These are phyloP conservation scores for Fomitopsis pinicola DNA, from an alignment of 1,284 basidiomycete species.

Conservation along the genomic window DNA sequence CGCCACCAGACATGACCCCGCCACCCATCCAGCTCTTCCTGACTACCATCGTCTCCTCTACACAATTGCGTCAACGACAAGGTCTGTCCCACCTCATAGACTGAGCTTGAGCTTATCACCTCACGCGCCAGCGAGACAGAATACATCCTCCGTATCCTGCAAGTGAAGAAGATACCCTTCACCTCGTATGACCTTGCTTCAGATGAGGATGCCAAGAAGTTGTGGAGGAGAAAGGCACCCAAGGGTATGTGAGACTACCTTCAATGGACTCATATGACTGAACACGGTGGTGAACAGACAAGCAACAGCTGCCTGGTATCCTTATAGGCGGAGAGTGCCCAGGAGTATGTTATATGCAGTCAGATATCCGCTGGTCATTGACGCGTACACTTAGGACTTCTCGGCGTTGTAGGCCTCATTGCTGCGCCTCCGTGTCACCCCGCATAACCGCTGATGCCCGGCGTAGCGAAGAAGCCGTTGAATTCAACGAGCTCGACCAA, in stretches of 20 bases:
- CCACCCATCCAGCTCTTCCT: slow-evolving; percentile 78
- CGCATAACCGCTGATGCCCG: background rate
- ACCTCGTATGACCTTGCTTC: slow-evolving; percentile 79
- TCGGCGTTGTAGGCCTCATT: slow-evolving; percentile 45
- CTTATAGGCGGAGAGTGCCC: slow-evolving; percentile 67
- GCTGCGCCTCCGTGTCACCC: too few species aligned
- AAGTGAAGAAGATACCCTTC: slow-evolving; percentile 79
- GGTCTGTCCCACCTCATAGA: slow-evolving; percentile 12
- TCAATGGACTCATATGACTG: background rate
- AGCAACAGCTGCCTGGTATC: slow-evolving; percentile 76
- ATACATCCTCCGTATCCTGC: slow-evolving; percentile 69
- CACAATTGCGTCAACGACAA: slow-evolving; percentile 69
- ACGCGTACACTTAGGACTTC: slow-evolving; percentile 38
- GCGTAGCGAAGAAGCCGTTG: slow-evolving; percentile 74
- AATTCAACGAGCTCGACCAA: slow-evolving; percentile 61
- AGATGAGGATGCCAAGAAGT: slow-evolving; percentile 71
- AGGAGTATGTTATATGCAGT: slow-evolving; percentile 37
- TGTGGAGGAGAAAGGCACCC: slow-evolving; percentile 78
- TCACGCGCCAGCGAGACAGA: slow-evolving; percentile 34
- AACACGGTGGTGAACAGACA: slow-evolving; percentile 39
- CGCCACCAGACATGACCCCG: slow-evolving; percentile 48
- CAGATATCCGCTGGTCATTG: slow-evolving; percentile 30
- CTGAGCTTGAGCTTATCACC: background rate
- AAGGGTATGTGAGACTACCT: slow-evolving; percentile 28
- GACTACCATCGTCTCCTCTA: slow-evolving; percentile 81